A percentile compares a stretch with the other conserved stretches of the same genome.
phyloP scores from a whole-genome alignment of 2,329 filamentous ascomycete species.

The Monilinia aucupariae region DNA sequence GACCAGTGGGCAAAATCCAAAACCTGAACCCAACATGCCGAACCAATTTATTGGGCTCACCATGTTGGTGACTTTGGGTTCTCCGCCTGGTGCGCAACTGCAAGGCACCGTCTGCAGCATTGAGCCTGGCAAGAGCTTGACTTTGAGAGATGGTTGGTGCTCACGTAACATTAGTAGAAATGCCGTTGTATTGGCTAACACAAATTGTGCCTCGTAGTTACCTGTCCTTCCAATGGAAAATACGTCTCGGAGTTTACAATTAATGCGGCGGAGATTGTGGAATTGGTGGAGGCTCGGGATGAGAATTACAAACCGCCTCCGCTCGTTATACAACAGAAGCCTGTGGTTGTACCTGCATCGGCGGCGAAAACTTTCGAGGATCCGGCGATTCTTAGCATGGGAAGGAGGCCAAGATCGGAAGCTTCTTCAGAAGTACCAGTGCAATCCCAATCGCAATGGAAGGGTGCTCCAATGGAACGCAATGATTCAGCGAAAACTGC shows the following conservation, averaged over 20 bases:
- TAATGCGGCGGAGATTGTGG: slow-evolving; percentile 33
- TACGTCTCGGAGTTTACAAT: slow-evolving; percentile 34
- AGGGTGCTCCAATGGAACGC: slow-evolving; percentile 33
- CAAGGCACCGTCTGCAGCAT: slow-evolving; percentile 34
- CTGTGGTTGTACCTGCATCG: slow-evolving; percentile 16
- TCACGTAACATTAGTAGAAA: slow-evolving; percentile 3
- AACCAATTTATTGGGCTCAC: slow-evolving; percentile 36
- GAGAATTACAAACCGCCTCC: slow-evolving; percentile 26
- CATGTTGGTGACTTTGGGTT: slow-evolving; percentile 36
- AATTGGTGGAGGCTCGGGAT: slow-evolving; percentile 32
- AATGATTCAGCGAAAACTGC: slow-evolving; percentile 26
- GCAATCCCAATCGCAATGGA: slow-evolving; percentile 31
- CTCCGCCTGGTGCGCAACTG: slow-evolving; percentile 34
- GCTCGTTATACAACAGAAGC: slow-evolving; percentile 6
- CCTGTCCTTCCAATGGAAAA: slow-evolving; percentile 32
- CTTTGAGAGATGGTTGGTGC: slow-evolving; percentile 34
- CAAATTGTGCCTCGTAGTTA: slow-evolving; percentile 24
- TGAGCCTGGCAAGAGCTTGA: slow-evolving; percentile 35
- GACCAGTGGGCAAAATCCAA: slow-evolving; percentile 18
- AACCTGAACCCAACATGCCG: slow-evolving; percentile 28
- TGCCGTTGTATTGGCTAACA: slow-evolving; percentile 8
- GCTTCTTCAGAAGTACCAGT: slow-evolving; percentile 17
- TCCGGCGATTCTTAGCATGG: slow-evolving; percentile 36
- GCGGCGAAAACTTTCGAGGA: slow-evolving; percentile 30
- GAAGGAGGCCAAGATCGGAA: slow-evolving; percentile 35